phyloP scores from a whole-genome alignment of 139 green algal species.

The Micromonas commoda region DNA sequence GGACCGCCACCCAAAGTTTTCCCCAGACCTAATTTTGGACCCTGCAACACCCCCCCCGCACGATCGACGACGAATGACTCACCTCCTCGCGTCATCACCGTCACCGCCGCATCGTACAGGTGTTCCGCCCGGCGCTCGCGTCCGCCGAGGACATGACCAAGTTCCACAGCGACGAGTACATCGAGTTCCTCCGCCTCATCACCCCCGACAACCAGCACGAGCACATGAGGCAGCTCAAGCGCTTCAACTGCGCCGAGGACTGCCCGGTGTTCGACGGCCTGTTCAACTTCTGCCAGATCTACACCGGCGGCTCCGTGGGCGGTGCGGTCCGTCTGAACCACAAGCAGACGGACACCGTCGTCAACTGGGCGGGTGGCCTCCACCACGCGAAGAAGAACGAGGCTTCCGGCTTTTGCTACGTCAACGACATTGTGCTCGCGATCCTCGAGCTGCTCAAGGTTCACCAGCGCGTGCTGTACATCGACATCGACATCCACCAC shows the following conservation, averaged over 20 bases:
- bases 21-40: no score
- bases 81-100: neutral
- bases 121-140: constrained; percentile 53
- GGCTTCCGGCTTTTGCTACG: constrained; percentile 77
- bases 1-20: no score
- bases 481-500: constrained; percentile 97
- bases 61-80: no score
- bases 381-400: constrained; percentile 90
- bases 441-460: constrained; percentile 94
- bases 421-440: constrained; percentile 97
- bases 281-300: constrained; percentile 87
- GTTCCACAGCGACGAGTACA: constrained; percentile 88
- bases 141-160: constrained; percentile 52
- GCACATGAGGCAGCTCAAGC: constrained; percentile 79
- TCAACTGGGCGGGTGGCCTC: constrained; percentile 96
- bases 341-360: constrained; percentile 68
- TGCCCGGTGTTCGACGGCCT: constrained; percentile 95
- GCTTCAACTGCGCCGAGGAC: constrained; percentile 96
- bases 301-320: constrained; percentile 80
- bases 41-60: no score
- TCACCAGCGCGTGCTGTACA: constrained; percentile 66
- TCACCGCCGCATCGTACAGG: constrained; percentile 29
- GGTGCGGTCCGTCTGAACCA: constrained; percentile 84
- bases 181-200: constrained; percentile 78
- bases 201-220: constrained; percentile 93